Percentiles rank a stretch among this genome's conserved stretches.
phyloP scores from a whole-genome alignment of 1,284 basidiomycete species.

The Tilletia caries region DNA sequence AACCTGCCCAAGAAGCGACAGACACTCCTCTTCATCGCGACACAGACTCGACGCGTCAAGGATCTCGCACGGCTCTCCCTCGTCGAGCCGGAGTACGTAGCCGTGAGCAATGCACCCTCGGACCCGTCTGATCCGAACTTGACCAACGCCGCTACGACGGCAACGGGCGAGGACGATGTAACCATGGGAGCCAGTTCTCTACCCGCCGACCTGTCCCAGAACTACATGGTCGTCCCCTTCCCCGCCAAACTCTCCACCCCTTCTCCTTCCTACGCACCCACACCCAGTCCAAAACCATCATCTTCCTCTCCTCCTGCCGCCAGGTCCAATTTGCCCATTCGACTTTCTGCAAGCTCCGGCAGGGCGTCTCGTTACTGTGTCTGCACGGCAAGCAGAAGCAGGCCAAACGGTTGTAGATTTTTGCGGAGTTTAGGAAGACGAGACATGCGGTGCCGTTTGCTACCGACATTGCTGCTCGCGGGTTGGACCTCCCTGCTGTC shows the following conservation, averaged over 20 bases:
- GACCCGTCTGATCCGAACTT: slow-evolving; percentile 56
- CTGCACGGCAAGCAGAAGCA: slow-evolving; percentile 34
- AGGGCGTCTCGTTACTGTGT: slow-evolving; percentile 54
- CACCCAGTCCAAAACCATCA: slow-evolving; percentile 83
- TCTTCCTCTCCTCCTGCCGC: slow-evolving; percentile 93
- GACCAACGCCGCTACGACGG: slow-evolving; percentile 19
- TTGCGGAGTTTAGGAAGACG: slow-evolving; percentile 59
- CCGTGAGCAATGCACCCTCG: slow-evolving; percentile 60
- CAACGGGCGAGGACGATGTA: neutral
- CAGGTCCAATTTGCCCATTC: slow-evolving; percentile 85
- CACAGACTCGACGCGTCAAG: slow-evolving; percentile 81
- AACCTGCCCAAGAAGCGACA: slow-evolving; percentile 50
- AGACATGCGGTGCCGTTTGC: slow-evolving; percentile 69
- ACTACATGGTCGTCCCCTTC: slow-evolving; percentile 79
- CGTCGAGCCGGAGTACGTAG: slow-evolving; percentile 59
- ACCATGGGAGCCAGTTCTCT: neutral
- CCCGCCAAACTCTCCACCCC: slow-evolving; percentile 81
- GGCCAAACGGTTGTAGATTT: slow-evolving; percentile 51
- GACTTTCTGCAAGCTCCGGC: slow-evolving; percentile 90
- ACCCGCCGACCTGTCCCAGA: slow-evolving; percentile 76
- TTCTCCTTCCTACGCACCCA: slow-evolving; percentile 96
- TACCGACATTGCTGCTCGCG: slow-evolving; percentile 85
- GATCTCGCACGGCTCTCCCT: slow-evolving; percentile 50
- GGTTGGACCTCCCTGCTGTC: slow-evolving; percentile 59
- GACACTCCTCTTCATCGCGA: slow-evolving; percentile 57